Evolutionary conservation across 2,329 filamentous ascomycete species (phyloP), one percentile per base, ranked within the genome.

Genomic region (Karstenula rhodostoma): DNA sequence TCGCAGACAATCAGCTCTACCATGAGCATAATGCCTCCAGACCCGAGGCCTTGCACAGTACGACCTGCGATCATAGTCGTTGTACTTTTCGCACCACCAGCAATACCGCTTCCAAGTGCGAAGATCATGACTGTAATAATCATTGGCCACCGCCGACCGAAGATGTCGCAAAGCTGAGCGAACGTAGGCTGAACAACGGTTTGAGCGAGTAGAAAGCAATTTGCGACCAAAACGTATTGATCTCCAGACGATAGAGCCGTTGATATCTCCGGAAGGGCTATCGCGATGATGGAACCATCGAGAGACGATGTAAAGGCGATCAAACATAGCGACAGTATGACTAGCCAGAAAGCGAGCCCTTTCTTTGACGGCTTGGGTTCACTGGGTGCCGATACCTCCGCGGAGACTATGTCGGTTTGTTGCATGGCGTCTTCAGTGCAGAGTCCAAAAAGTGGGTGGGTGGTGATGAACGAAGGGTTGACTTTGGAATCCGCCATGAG

Each of bases 21-120:
- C 2, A 85, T 63, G 54, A 80, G 66, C 43, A 73, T 76, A 65
- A 80, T 75, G 0, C 82, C 82, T 1, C 78, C 81, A 5, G 71
- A 77, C 0, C 81, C 82, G 7, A 81, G 62, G 9, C 86, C 86
- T 61, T 88, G 85, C 4, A 88, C 71, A 0, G 78, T 78, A 2
- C 86, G 79, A 13, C 83, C 84, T 61, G 76, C 81, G 27, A 89
- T 85, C 2, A 89, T 74, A 72, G 81, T 82, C 0, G 59, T 66
- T 2, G 73, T 73, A n/a, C 61, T 79, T 0, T 61, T 75, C 0
- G 86, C 82, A 0, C 80, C 81, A 3, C 83, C 85, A 25, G 76
- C 78, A 7, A 88, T 73, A 0, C 80, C 82, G 57, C 83, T 85
- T 0, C 85, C 85, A 0, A 87, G 67, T 0, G 76, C 75, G 60